These are phyloP conservation scores for Teunomyces cretensis DNA, from an alignment of 805 yeast species.

Conservation along the genomic window DNA sequence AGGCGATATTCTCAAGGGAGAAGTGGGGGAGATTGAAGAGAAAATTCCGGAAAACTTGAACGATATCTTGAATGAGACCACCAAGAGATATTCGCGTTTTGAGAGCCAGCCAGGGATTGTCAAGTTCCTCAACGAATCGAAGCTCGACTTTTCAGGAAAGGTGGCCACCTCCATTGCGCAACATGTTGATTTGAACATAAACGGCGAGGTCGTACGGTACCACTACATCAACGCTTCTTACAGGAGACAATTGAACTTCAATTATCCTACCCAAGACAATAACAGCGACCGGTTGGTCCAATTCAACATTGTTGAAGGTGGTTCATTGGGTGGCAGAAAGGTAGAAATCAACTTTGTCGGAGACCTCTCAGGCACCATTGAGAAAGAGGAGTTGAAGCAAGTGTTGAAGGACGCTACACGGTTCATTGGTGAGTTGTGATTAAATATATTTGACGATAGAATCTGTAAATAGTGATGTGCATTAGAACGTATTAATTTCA, in stretches of 20 bases:
- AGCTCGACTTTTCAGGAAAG: constrained; percentile 42
- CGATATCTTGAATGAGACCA: constrained; percentile 17
- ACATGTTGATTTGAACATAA: constrained; percentile 35
- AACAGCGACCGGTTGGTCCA: constrained; percentile 35
- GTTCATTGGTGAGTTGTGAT: constrained; percentile 17
- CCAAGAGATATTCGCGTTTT: constrained; percentile 28
- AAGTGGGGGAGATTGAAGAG: constrained; percentile 9
- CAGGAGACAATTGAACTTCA: constrained; percentile 46
- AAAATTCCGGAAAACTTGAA: constrained; percentile 6
- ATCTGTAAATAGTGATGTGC: constrained; percentile 2
- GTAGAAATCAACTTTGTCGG: constrained; percentile 51
- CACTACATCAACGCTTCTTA: constrained; percentile 43
- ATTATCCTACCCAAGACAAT: constrained; percentile 18
- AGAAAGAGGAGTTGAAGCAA: constrained; percentile 20
- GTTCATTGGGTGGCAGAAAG: constrained; percentile 54
- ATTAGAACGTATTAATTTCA: not conserved
- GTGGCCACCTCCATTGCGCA: constrained; percentile 37
- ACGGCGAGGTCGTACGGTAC: constrained; percentile 42
- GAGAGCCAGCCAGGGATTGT: constrained; percentile 42
- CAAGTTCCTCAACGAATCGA: constrained; percentile 36
- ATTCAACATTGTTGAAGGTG: constrained; percentile 54
- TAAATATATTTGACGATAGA: not conserved
- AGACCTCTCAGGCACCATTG: constrained; percentile 20
- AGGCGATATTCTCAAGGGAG: constrained; percentile 30
- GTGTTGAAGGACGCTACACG: constrained; percentile 23